Evolutionary conservation across 441 rosid species (phyloP).

Genomic region (Adansonia madagascariensis): DNA sequence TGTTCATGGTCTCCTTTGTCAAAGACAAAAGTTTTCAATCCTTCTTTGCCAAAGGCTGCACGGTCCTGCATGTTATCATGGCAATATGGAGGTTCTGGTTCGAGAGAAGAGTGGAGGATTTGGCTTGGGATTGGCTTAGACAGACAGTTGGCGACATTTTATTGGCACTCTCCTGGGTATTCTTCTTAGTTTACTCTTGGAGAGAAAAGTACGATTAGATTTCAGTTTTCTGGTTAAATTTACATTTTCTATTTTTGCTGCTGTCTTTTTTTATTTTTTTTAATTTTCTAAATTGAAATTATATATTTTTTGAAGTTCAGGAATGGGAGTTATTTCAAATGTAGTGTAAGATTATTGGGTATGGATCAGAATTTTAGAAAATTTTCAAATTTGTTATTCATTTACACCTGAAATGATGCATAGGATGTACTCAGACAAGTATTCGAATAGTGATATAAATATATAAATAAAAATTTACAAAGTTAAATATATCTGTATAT

Average conservation of each 20-base stretch:
- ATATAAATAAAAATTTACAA: too few species aligned
- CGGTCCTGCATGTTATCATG: conserved; percentile 51
- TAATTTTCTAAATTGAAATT: neutral
- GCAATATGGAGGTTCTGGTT: conserved; percentile 66
- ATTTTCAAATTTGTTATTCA: neutral
- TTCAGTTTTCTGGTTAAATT: neutral
- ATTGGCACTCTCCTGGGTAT: conserved; percentile 68
- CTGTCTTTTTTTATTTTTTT: neutral
- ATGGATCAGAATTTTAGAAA: neutral
- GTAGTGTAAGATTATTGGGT: neutral
- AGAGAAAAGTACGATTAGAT: conserved; percentile 68
- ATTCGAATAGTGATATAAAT: too few species aligned
- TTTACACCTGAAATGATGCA: too few species aligned
- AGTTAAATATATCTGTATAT: too few species aligned
- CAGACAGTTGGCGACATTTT: conserved; percentile 64
- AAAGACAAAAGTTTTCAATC: conserved; percentile 61
- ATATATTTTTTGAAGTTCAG: conserved; percentile 18
- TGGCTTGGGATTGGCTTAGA: conserved; percentile 68
- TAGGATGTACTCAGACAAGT: too few species aligned
- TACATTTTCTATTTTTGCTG: neutral
- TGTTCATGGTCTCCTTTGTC: conserved; percentile 66
- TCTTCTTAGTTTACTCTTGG: conserved; percentile 68
- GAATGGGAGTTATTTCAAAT: neutral
- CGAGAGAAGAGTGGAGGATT: conserved; percentile 63
- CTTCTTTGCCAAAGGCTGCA: conserved; percentile 73